A percentile compares a stretch with the other conserved stretches of the same genome.
Evolutionary conservation across 1,139 yeast genomes (phyloP).

Genomic region (Geotrichum histeridarum): DNA sequence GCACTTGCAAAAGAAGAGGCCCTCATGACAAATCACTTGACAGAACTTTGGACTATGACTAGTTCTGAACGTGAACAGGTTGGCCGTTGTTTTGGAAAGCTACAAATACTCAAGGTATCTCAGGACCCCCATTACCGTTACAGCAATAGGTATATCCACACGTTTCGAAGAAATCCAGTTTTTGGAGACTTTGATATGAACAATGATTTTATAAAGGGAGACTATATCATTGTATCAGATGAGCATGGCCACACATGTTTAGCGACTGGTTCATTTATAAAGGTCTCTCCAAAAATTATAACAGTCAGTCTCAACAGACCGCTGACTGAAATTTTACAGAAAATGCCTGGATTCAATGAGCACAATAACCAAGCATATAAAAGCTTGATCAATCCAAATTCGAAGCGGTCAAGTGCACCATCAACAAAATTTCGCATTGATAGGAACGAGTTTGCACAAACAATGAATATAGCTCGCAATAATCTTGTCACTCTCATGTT

Average conservation of each 20-base stretch:
- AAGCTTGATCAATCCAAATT: constrained; percentile 40
- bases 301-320: constrained; percentile 49
- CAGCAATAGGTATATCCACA: no score
- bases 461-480: constrained; percentile 70
- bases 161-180: no score
- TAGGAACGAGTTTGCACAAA: constrained; percentile 70
- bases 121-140: no score
- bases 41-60: constrained; percentile 65
- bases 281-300: constrained; percentile 37
- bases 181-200: constrained; percentile 18
- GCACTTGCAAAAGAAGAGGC: constrained; percentile 70
- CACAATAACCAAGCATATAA: constrained; percentile 46
- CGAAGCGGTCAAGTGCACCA: constrained; percentile 17
- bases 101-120: no score
- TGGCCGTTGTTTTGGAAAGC: constrained; percentile 52
- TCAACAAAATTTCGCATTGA: constrained; percentile 57
- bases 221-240: constrained; percentile 63
- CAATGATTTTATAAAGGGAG: constrained; percentile 30
- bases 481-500: constrained; percentile 66
- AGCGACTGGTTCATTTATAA: constrained; percentile 54
- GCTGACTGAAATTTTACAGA: constrained; percentile 45
- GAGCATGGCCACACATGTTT: constrained; percentile 73
- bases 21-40: constrained; percentile 47
- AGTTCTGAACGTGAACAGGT: constrained; percentile 55
- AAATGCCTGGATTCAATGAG: constrained; percentile 42